A percentile compares a stretch with the other conserved stretches of the same genome.
These are phyloP conservation scores for Periglandula ipomoeae DNA, from an alignment of 2,329 filamentous ascomycete species.

Conservation along the genomic window DNA sequence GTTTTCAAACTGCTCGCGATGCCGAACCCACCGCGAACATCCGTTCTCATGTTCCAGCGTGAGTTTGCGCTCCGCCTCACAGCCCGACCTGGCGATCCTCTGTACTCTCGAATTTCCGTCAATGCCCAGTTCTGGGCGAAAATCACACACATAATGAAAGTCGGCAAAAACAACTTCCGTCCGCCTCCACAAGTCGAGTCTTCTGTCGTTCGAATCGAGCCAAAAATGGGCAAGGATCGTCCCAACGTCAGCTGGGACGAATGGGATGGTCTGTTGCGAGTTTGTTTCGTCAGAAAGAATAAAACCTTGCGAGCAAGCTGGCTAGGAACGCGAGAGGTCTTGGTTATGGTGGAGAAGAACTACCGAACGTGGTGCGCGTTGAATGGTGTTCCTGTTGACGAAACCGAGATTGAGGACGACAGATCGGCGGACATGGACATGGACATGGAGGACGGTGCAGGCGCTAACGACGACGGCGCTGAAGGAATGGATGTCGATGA, in stretches of 20 bases:
- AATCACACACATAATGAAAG: constrained; percentile 73
- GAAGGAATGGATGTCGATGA: constrained; percentile 50
- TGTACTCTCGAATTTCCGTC: constrained; percentile 84
- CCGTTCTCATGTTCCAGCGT: constrained; percentile 92
- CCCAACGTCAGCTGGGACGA: constrained; percentile 90
- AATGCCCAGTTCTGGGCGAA: constrained; percentile 84
- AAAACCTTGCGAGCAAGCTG: constrained; percentile 78
- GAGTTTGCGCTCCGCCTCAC: constrained; percentile 89
- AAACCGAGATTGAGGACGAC: constrained; percentile 42
- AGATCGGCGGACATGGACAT: constrained; percentile 30
- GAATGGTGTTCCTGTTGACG: constrained; percentile 71
- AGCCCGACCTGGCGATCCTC: constrained; percentile 75
- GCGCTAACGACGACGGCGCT: constrained; percentile 27
- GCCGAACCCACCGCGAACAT: constrained; percentile 70
- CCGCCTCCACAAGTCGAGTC: constrained; percentile 90
- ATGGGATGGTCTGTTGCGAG: constrained; percentile 83
- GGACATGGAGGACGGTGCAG: too few species aligned
- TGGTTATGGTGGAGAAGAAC: constrained; percentile 76
- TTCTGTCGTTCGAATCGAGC: constrained; percentile 81
- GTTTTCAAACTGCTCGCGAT: constrained; percentile 84
- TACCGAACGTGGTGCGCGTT: constrained; percentile 86
- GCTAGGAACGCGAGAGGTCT: constrained; percentile 69
- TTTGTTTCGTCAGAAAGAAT: constrained; percentile 68
- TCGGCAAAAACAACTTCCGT: constrained; percentile 93
- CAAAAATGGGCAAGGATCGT: constrained; percentile 65